These are phyloP conservation scores for Phlegmacium glaucopus DNA, from an alignment of 768 basidiomycete species.

Conservation along the genomic window DNA sequence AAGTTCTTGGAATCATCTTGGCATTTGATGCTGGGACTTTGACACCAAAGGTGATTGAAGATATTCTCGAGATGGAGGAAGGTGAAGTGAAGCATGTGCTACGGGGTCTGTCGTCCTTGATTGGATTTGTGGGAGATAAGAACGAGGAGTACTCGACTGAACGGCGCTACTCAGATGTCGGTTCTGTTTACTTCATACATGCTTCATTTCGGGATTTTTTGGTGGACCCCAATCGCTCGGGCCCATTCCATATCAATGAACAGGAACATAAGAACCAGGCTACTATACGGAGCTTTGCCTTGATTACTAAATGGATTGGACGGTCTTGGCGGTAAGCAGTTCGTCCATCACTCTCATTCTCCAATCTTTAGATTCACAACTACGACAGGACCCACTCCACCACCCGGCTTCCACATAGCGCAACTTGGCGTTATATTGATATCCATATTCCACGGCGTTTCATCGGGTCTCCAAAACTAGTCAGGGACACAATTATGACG, in stretches of 20 bases:
- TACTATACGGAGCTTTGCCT: slow-evolving; percentile 1
- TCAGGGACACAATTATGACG: no score
- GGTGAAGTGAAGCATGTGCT: background rate
- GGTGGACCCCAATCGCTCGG: slow-evolving; percentile 7
- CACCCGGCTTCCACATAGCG: background rate
- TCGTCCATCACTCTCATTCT: no score
- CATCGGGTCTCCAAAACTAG: no score
- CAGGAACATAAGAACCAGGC: slow-evolving; percentile 2
- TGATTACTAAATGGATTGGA: slow-evolving; percentile 6
- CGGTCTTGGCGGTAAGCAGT: background rate
- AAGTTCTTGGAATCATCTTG: slow-evolving; percentile 2
- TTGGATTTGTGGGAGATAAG: background rate
- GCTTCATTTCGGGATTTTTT: slow-evolving; percentile 6
- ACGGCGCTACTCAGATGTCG: no score
- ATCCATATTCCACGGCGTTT: no score
- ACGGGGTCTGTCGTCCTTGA: slow-evolving; percentile 8
- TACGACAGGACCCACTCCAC: no score
- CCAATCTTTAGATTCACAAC: no score
- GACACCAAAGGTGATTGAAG: background rate
- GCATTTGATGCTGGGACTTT: background rate
- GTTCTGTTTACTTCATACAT: no score
- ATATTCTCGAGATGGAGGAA: background rate
- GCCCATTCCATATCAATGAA: slow-evolving; percentile 4
- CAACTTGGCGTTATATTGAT: slow-evolving; percentile 5
- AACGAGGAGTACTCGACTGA: no score